A percentile compares a stretch with the other conserved stretches of the same genome.
These are phyloP conservation scores for Debaryomyces prosopidis DNA, from an alignment of 805 yeast genomes.

Conservation along the genomic window DNA sequence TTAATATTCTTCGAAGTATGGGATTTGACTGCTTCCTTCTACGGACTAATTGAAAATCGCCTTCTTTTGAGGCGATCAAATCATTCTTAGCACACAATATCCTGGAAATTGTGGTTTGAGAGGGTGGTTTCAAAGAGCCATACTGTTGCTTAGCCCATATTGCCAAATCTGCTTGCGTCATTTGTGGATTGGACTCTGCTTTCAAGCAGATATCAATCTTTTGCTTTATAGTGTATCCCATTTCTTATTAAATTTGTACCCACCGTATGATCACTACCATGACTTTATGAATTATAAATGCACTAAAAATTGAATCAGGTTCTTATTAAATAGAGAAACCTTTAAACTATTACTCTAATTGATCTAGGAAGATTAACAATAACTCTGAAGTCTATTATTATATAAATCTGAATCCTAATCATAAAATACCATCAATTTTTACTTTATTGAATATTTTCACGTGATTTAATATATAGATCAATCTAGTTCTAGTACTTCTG, in stretches of 20 bases:
- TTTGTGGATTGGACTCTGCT: conserved; percentile 65
- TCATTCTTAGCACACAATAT: conserved; percentile 58
- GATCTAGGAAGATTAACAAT: too few relatives aligned
- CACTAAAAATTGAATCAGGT: too few relatives aligned
- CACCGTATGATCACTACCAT: not conserved
- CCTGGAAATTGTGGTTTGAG: conserved; percentile 68
- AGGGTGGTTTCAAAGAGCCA: conserved; percentile 54
- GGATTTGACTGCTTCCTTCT: conserved; percentile 58
- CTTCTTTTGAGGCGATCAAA: conserved; percentile 48
- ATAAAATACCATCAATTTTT: too few relatives aligned
- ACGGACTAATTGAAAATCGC: conserved; percentile 51
- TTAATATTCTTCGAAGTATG: conserved; percentile 54
- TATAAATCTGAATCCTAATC: too few relatives aligned
- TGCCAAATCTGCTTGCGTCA: conserved; percentile 69
- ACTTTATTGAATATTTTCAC: too few relatives aligned
- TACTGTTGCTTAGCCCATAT: conserved; percentile 61
- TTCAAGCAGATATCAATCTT: conserved; percentile 67
- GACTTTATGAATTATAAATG: not conserved
- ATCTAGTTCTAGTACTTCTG: too few relatives aligned
- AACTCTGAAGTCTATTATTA: too few relatives aligned
- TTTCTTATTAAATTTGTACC: conserved; percentile 12
- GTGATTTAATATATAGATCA: too few relatives aligned
- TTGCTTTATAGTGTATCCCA: conserved; percentile 63
- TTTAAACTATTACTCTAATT: too few relatives aligned
- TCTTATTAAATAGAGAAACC: too few relatives aligned